phyloP scores from a whole-genome alignment of 192 early-diverging fungal genomes.

The Spinellus fusiger region DNA sequence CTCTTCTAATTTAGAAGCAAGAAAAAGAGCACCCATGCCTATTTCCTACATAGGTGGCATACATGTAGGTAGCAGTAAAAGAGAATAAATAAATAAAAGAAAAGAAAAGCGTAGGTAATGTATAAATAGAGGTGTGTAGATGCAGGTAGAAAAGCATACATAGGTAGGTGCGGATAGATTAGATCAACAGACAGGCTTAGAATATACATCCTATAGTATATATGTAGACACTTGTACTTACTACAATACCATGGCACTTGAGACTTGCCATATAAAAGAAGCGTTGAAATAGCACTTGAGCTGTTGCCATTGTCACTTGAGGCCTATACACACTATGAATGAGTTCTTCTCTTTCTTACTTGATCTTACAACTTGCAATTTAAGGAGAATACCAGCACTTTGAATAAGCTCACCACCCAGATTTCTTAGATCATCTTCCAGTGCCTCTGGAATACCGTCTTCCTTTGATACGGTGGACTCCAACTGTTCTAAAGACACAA shows the following conservation, averaged over 20 bases:
- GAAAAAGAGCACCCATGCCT: slow-evolving; percentile 67
- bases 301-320: slow-evolving; percentile 92
- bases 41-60: slow-evolving; percentile 41
- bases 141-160: neutral
- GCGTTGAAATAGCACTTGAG: slow-evolving; percentile 89
- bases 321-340: slow-evolving; percentile 48
- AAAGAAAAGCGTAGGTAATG: too few relatives aligned
- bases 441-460: slow-evolving; percentile 52
- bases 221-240: slow-evolving; percentile 24
- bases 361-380: slow-evolving; percentile 47
- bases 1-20: slow-evolving; percentile 82
- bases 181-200: neutral
- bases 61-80: neutral
- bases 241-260: slow-evolving; percentile 62
- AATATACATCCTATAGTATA: neutral
- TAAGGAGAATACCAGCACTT: slow-evolving; percentile 70
- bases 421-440: slow-evolving; percentile 69
- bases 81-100: too few relatives aligned
- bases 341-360: neutral
- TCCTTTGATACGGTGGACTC: slow-evolving; percentile 55
- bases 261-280: slow-evolving; percentile 83
- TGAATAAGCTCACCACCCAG: slow-evolving; percentile 83
- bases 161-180: neutral
- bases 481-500: slow-evolving; percentile 69
- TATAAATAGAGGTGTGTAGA: neutral